Evolutionary conservation across 495 filamentous ascomycete genomes (phyloP).

Genomic region (Pyronema domesticum): DNA sequence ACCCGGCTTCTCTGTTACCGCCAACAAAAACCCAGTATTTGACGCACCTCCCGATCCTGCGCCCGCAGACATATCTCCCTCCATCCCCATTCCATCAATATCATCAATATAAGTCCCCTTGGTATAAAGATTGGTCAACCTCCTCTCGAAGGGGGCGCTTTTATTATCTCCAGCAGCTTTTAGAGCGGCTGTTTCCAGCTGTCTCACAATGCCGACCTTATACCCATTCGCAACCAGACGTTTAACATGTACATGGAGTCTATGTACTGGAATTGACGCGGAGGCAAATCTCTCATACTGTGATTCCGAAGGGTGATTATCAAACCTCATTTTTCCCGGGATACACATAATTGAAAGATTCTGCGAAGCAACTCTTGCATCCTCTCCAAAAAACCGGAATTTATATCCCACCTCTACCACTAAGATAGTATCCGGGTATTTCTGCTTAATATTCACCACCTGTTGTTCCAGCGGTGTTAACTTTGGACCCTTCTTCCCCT

Average conservation of each 20-base stretch:
- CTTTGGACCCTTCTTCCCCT: constrained; percentile 58
- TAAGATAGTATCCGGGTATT: constrained; percentile 74
- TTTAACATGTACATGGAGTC: constrained; percentile 87
- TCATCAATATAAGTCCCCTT: constrained; percentile 98
- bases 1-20: constrained; percentile 72
- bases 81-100: constrained; percentile 51
- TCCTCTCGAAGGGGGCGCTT: constrained; percentile 78
- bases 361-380: constrained; percentile 76
- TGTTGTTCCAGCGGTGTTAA: constrained; percentile 92
- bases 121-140: constrained; percentile 91
- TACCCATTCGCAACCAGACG: constrained; percentile 79
- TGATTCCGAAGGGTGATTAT: constrained; percentile 89
- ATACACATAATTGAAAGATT: constrained; percentile 93
- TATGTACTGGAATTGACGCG: constrained; percentile 83
- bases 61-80: constrained; percentile 26
- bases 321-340: constrained; percentile 83
- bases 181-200: constrained; percentile 94
- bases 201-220: constrained; percentile 89
- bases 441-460: constrained; percentile 79
- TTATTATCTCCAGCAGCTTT: constrained; percentile 93
- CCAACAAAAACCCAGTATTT: constrained; percentile 77
- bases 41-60: constrained; percentile 40
- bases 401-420: constrained; percentile 96
- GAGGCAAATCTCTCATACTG: constrained; percentile 87
- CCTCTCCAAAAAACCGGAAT: constrained; percentile 94